phyloP scores from a whole-genome alignment of 2,329 filamentous ascomycete species.

The Westerdykella aurantiaca region DNA sequence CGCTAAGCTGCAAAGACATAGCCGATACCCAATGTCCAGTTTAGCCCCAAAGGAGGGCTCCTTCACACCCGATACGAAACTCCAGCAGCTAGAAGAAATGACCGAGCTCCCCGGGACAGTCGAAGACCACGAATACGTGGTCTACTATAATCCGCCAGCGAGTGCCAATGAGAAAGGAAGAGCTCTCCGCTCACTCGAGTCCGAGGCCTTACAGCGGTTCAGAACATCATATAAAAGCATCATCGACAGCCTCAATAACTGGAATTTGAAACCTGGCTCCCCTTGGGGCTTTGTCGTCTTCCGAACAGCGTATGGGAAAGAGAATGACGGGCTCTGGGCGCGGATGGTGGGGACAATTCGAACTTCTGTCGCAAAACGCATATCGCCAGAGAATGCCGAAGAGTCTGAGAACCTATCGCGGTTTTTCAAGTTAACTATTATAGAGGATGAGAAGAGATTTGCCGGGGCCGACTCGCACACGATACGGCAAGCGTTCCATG shows the following conservation, averaged over 20 bases:
- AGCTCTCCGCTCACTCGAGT: too few relatives aligned
- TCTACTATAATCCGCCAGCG: too few relatives aligned
- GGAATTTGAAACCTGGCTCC: not conserved
- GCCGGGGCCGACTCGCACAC: constrained; percentile 12
- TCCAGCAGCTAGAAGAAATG: too few relatives aligned
- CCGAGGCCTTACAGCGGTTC: too few relatives aligned
- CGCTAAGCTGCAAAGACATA: too few relatives aligned
- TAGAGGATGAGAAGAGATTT: constrained; percentile 12
- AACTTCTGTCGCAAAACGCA: not conserved
- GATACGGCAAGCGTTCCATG: constrained; percentile 10
- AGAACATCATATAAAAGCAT: not conserved
- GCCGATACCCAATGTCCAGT: too few relatives aligned
- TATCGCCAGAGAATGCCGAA: constrained; percentile 1
- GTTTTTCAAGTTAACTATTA: constrained; percentile 9
- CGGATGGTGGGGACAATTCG: constrained; percentile 5
- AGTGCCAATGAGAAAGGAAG: too few relatives aligned
- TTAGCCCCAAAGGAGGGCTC: too few relatives aligned
- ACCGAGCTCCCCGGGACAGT: too few relatives aligned
- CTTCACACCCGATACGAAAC: too few relatives aligned
- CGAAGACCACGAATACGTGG: too few relatives aligned
- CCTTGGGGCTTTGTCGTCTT: constrained; percentile 11
- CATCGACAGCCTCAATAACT: not conserved
- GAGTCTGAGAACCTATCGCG: constrained; percentile 6
- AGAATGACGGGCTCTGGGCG: constrained; percentile 8
- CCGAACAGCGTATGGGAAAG: constrained; percentile 10